phyloP scores from a whole-genome alignment of 805 yeast species.

The Phaffomyces thermotolerans region DNA sequence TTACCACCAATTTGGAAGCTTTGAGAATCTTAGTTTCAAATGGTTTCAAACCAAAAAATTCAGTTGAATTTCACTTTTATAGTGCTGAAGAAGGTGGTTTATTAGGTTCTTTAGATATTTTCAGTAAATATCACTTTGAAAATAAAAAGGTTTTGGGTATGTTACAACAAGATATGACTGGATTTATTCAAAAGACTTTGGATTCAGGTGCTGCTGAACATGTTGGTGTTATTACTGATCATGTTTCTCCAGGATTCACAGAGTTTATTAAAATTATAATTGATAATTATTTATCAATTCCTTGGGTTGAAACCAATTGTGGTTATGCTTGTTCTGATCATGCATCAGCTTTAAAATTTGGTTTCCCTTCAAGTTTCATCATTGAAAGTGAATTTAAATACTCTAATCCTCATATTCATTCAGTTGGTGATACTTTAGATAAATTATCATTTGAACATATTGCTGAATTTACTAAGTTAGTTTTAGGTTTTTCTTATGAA shows the following conservation, averaged over 20 bases:
- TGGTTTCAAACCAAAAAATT: conserved; percentile 51
- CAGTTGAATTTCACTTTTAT: conserved; percentile 89
- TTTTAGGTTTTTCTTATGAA: conserved; percentile 68
- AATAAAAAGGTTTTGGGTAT: conserved; percentile 59
- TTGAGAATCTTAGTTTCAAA: conserved; percentile 49
- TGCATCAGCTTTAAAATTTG: conserved; percentile 74
- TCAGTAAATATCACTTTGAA: conserved; percentile 42
- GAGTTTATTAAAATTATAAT: conserved; percentile 47
- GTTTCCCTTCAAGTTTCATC: conserved; percentile 79
- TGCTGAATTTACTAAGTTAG: conserved; percentile 71
- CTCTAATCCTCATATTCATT: conserved; percentile 67
- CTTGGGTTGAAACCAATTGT: conserved; percentile 68
- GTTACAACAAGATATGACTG: conserved; percentile 86
- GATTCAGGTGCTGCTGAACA: conserved; percentile 43
- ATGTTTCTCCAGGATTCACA: conserved; percentile 20
- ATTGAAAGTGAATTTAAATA: conserved; percentile 66
- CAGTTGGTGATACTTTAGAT: conserved; percentile 74
- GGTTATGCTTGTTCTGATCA: conserved; percentile 95
- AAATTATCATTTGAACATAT: conserved; percentile 72
- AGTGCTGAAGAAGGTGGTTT: conserved; percentile 94
- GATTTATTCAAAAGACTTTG: conserved; percentile 20
- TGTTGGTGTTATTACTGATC: conserved; percentile 59
- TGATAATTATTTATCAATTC: conserved; percentile 55
- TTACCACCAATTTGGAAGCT: conserved; percentile 70
- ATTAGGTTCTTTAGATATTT: conserved; percentile 78